A percentile compares a stretch with the other conserved stretches of the same genome.
These are phyloP conservation scores for Alliaria petiolata DNA, from an alignment of 345 rosid genomes.

Conservation along the genomic window DNA sequence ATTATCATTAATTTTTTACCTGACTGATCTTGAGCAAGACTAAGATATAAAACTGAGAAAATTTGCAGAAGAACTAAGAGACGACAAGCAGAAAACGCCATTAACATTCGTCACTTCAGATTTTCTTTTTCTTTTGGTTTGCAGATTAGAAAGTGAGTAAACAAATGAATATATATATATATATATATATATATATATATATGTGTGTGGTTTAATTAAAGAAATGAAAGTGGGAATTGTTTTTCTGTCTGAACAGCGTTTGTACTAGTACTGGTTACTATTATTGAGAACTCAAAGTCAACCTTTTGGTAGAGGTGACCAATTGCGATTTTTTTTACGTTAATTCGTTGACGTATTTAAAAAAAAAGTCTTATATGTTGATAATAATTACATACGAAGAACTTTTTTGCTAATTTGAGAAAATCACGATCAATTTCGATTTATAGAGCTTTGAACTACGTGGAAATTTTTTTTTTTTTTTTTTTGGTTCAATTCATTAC, in stretches of 20 bases:
- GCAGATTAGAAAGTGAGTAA: conserved; percentile 5
- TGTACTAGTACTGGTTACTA: conserved; percentile 13
- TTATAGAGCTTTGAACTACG: neutral
- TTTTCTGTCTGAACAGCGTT: conserved; percentile 21
- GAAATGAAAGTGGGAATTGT: conserved; percentile 5
- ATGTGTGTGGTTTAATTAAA: conserved; percentile 6
- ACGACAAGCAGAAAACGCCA: conserved; percentile 27
- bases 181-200: too few relatives aligned
- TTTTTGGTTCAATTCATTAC: neutral
- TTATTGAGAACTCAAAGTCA: conserved; percentile 32
- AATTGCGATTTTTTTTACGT: conserved; percentile 12
- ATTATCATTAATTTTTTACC: conserved; percentile 7
- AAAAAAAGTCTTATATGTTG: neutral
- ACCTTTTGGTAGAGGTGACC: conserved; percentile 16
- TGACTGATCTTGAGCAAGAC: conserved; percentile 39
- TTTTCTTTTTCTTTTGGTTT: neutral
- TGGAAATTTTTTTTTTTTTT: neutral
- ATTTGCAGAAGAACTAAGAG: conserved; percentile 14
- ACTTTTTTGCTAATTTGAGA: neutral
- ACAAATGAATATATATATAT: conserved; percentile 8
- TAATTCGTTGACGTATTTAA: conserved; percentile 22
- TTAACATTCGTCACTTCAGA: conserved; percentile 5
- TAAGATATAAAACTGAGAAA: conserved; percentile 9
- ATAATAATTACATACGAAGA: neutral
- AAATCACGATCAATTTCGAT: neutral